A percentile compares a stretch with the other conserved stretches of the same genome.
These are phyloP conservation scores for Sclerotinia glacialis DNA, from an alignment of 2,329 filamentous ascomycete species.

Conservation along the genomic window DNA sequence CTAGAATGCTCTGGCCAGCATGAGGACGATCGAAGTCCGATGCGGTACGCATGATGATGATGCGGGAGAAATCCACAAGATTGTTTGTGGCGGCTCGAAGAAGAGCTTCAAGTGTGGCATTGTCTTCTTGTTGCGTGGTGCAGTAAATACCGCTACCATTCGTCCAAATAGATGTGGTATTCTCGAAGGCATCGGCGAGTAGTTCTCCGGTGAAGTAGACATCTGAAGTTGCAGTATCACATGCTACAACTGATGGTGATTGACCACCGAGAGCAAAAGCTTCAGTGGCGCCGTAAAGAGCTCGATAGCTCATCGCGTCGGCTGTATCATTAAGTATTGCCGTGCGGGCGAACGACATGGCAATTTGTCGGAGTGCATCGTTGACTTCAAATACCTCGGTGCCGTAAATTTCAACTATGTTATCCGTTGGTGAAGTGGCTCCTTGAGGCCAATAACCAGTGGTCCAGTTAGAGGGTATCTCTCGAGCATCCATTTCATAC, in stretches of 20 bases:
- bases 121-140: conserved; percentile 69
- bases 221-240: conserved; percentile 66
- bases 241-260: conserved; percentile 46
- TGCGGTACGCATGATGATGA: conserved; percentile 64
- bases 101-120: conserved; percentile 62
- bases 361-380: conserved; percentile 51
- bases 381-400: conserved; percentile 68
- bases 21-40: conserved; percentile 69
- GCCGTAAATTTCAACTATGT: conserved; percentile 58
- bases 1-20: conserved; percentile 51
- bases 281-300: conserved; percentile 43
- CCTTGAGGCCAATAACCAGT: conserved; percentile 68
- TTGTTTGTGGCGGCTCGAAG: conserved; percentile 55
- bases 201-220: conserved; percentile 66
- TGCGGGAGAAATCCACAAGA: conserved; percentile 60
- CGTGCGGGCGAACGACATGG: conserved; percentile 45
- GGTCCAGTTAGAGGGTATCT: conserved; percentile 59
- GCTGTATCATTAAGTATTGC: conserved; percentile 52
- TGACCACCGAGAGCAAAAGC: conserved; percentile 14
- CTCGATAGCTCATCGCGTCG: conserved; percentile 51
- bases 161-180: conserved; percentile 60
- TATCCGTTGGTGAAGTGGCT: conserved; percentile 49
- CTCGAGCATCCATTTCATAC: conserved; percentile 69
- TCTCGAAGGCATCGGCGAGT: conserved; percentile 60
- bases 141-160: conserved; percentile 66